Conservation (phyloP, 2,329 filamentous ascomycete species). For the Blastomyces gilchristii region DNA sequence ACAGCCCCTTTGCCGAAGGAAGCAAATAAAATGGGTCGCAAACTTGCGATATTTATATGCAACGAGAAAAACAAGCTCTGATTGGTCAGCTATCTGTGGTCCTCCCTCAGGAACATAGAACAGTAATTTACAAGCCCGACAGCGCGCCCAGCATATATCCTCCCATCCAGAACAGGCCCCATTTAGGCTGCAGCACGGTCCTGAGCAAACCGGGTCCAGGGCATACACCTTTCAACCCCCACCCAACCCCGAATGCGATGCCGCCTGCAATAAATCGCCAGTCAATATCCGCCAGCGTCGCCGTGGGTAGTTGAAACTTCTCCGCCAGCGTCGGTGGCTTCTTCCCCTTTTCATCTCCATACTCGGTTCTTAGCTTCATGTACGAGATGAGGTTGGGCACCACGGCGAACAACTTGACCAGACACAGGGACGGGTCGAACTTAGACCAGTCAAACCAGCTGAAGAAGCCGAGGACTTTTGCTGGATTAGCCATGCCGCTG, state of each 20-base stretch:
- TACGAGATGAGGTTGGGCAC: conserved; percentile 36
- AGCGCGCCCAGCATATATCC: conserved; percentile 39
- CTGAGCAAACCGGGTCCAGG: conserved; percentile 43
- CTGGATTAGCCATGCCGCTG: conserved; percentile 42
- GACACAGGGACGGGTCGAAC: conserved; percentile 43
- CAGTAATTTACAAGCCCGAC: conserved; percentile 19
- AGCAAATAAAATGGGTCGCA: too few relatives aligned
- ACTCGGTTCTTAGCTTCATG: conserved; percentile 23
- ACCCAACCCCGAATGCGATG: conserved; percentile 41
- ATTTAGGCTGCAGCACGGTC: conserved; percentile 37
- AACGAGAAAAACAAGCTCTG: background rate
- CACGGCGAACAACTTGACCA: conserved; percentile 43
- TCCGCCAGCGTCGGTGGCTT: conserved; percentile 34
- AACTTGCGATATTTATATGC: too few relatives aligned
- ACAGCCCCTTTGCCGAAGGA: too few relatives aligned
- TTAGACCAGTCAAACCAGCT: conserved; percentile 33
- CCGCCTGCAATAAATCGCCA: conserved; percentile 40
- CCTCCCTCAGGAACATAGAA: too few relatives aligned
- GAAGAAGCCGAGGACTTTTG: conserved; percentile 44
- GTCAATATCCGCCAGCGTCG: conserved; percentile 39
- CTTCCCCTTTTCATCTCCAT: conserved; percentile 17
- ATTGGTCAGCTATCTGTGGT: background rate
- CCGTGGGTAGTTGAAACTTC: conserved; percentile 36
- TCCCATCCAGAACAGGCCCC: conserved; percentile 39
- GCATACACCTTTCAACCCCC: conserved; percentile 43